Base-by-base conservation (phyloP, 306 rosid genomes). In the Echinosophora koreensis region DNA sequence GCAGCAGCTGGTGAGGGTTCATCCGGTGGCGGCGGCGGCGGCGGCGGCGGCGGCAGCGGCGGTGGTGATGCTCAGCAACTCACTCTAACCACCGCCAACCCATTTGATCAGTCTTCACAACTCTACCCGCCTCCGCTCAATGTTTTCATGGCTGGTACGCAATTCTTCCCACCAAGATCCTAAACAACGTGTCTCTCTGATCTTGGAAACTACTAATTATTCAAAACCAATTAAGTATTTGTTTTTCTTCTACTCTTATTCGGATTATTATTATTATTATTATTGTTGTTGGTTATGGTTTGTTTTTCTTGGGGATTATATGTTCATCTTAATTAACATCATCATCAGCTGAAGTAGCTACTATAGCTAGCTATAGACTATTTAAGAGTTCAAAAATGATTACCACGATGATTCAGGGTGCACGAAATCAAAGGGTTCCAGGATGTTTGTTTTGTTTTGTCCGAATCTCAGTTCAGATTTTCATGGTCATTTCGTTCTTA, bases 101-200 rank as follows among this genome's bases (percentile, higher is more conserved):
- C 86, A 10, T 83, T 83, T 61, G 97, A 96, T 22, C 22, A 22
- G 42, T 82, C 97, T 54, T 82, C 94, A 2, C 67, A 62, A 3
- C 77, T 96, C 49, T 96, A 89, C 75, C 91, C 97, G 6, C 70
- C 97, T 75, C 91, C 97, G 0, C 74, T 96, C 50, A 96, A 89
- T 59, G 96, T 97, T 17, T 96, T 89, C 87, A 83, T 92, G 94
- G 93, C 99, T 78, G 99, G 99, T 92, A 96, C 98, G 98, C 99
- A 91, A 81, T 89, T 89, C 90, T 96, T 89, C 91, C 99, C 97
- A 79, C 93, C 98, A 58, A 87, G 99, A 86, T 86, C 94, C 80
- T 94, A 86, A 80, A 68, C 52, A 13, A 30, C 41, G 15, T 41
- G 57, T 35, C n/a, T 32, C 67, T 14, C 41, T 59, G 0, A 42